A percentile compares a stretch with the other conserved stretches of the same genome.
These are phyloP conservation scores for Royoungia palumana DNA, from an alignment of 768 basidiomycete species.

Conservation along the genomic window DNA sequence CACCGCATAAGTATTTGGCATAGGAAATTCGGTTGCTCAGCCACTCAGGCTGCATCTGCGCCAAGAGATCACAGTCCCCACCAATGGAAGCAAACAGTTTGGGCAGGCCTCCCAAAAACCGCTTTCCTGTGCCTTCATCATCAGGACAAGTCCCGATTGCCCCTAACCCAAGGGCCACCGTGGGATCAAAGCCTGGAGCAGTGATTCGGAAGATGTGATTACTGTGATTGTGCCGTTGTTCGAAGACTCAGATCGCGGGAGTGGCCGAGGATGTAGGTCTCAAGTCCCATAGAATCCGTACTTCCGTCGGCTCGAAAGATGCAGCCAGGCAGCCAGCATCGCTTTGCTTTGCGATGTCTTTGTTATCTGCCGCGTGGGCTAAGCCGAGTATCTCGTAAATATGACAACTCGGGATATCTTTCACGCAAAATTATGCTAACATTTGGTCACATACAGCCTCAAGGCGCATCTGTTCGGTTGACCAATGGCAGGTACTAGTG, in stretches of 20 bases:
- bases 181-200: neutral
- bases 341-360: neutral
- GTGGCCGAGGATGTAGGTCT: neutral
- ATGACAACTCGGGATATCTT: neutral
- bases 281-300: neutral
- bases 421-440: conserved; percentile 8
- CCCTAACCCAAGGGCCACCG: neutral
- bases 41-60: neutral
- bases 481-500: too few relatives aligned
- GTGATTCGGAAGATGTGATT: neutral
- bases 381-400: conserved; percentile 1
- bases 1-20: too few relatives aligned
- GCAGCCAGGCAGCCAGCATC: neutral
- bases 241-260: too few relatives aligned
- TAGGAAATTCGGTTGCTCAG: neutral
- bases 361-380: conserved; percentile 1
- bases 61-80: conserved; percentile 4
- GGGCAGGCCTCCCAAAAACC: neutral
- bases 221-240: neutral
- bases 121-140: conserved; percentile 6
- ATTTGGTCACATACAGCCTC: conserved; percentile 10
- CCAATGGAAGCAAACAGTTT: too few relatives aligned
- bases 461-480: too few relatives aligned
- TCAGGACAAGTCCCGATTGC: neutral
- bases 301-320: neutral